These are phyloP conservation scores for Botrytis pseudocinerea DNA, from an alignment of 2,329 filamentous ascomycete species.

Conservation along the genomic window DNA sequence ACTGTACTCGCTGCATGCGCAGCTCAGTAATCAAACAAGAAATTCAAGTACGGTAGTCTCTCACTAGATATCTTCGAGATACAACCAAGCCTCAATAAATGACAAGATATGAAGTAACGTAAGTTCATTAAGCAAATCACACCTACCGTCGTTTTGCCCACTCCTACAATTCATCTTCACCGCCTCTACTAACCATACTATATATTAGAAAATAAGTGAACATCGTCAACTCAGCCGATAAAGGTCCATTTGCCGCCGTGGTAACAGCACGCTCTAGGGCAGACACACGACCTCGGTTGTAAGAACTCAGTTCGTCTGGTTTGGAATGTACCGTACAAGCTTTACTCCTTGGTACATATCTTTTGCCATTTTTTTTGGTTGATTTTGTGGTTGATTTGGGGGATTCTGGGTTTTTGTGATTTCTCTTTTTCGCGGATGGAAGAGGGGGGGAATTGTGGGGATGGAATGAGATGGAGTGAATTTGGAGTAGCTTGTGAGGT, in stretches of 20 bases:
- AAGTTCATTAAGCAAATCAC: no score
- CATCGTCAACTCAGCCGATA: neutral
- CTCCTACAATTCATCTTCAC: neutral
- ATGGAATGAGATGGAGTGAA: neutral
- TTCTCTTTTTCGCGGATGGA: neutral
- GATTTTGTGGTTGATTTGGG: neutral
- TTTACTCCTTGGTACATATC: conserved; percentile 3
- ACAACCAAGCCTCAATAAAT: no score
- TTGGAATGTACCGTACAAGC: neutral
- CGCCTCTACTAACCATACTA: neutral
- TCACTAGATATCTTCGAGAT: no score
- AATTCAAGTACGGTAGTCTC: no score
- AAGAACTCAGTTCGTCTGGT: conserved; percentile 14
- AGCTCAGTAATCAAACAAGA: no score
- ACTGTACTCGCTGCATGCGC: no score
- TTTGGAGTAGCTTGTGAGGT: neutral
- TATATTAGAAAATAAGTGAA: neutral
- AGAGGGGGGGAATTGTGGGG: neutral
- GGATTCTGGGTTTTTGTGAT: neutral
- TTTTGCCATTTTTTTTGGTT: neutral
- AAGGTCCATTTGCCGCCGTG: conserved; percentile 17
- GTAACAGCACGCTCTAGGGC: conserved; percentile 11
- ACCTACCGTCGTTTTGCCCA: no score
- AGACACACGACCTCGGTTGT: conserved; percentile 5
- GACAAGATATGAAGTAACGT: no score